Percentiles rank a stretch among this genome's conserved stretches.
These are phyloP conservation scores for Metschnikowia colocasiae DNA, from an alignment of 805 yeast species.

Conservation along the genomic window DNA sequence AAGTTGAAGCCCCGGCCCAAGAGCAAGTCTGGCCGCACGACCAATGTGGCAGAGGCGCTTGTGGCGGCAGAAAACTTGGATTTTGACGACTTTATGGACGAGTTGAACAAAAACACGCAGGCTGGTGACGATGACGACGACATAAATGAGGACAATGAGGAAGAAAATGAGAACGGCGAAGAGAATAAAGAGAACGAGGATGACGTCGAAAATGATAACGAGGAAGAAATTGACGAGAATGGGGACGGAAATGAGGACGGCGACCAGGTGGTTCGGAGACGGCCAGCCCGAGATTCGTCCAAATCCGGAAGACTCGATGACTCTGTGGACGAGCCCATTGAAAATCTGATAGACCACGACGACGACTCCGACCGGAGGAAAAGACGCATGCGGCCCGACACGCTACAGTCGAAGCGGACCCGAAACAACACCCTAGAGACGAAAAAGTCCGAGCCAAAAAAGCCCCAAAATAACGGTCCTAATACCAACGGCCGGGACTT, in stretches of 20 bases:
- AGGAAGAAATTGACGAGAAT: not conserved
- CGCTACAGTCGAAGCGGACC: slow-evolving; percentile 5
- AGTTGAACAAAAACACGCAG: slow-evolving; percentile 19
- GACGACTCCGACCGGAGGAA: not conserved
- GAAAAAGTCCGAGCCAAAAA: not conserved
- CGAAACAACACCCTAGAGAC: not conserved
- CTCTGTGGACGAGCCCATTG: not conserved
- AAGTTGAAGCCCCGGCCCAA: slow-evolving; percentile 20
- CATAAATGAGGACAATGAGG: slow-evolving; percentile 9
- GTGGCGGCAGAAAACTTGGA: slow-evolving; percentile 35
- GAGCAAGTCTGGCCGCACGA: slow-evolving; percentile 26
- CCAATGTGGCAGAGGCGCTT: slow-evolving; percentile 35
- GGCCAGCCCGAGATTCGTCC: not conserved
- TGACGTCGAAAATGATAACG: slow-evolving; percentile 6
- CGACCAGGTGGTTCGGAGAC: not conserved
- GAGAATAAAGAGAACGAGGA: slow-evolving; percentile 13
- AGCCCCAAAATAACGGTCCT: not conserved
- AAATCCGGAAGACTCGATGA: not conserved
- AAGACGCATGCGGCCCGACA: not conserved
- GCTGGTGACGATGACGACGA: slow-evolving; percentile 8
- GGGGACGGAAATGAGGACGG: not conserved
- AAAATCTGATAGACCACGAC: not conserved
- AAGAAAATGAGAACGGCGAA: slow-evolving; percentile 11
- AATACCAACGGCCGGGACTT: not conserved
- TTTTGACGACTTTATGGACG: slow-evolving; percentile 35